Conservation (phyloP, 1,284 basidiomycete species). For the Sporisorium reilianum region DNA sequence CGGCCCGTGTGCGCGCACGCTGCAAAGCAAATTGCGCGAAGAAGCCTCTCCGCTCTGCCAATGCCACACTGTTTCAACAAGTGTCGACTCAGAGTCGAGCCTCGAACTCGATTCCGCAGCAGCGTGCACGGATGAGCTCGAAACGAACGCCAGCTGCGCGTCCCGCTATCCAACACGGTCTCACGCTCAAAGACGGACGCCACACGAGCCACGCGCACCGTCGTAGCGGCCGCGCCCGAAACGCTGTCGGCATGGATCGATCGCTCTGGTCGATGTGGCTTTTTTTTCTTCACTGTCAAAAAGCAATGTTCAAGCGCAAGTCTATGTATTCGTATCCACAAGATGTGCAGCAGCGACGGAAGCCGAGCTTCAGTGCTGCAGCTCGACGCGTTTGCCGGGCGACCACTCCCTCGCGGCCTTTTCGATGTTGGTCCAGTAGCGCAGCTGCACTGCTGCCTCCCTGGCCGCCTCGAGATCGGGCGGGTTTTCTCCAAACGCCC, state of each 20-base stretch:
- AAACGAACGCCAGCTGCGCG: too few relatives aligned
- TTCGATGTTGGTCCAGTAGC: slow-evolving; percentile 68
- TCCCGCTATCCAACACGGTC: background rate
- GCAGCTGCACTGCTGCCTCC: slow-evolving; percentile 56
- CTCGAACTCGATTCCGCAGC: background rate
- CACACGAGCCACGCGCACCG: background rate
- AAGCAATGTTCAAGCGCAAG: background rate
- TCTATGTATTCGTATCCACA: background rate
- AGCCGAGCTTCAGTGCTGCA: slow-evolving; percentile 47
- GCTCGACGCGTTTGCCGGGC: slow-evolving; percentile 60
- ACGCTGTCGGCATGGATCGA: background rate
- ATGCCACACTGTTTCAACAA: background rate
- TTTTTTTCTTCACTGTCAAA: background rate
- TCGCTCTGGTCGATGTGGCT: background rate
- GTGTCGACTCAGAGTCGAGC: background rate
- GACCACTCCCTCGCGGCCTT: slow-evolving; percentile 65
- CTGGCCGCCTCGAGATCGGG: slow-evolving; percentile 48
- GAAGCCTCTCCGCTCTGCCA: background rate
- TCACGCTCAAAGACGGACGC: too few relatives aligned
- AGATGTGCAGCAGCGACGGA: slow-evolving; percentile 9
- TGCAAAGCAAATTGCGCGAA: background rate
- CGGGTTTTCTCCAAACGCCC: slow-evolving; percentile 49
- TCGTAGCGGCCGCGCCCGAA: too few relatives aligned
- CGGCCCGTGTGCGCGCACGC: background rate
- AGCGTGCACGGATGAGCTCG: too few relatives aligned